Percentiles rank a stretch among this genome's conserved stretches.
phyloP scores from a whole-genome alignment of 1,284 basidiomycete genomes.

The Athelia sp. region DNA sequence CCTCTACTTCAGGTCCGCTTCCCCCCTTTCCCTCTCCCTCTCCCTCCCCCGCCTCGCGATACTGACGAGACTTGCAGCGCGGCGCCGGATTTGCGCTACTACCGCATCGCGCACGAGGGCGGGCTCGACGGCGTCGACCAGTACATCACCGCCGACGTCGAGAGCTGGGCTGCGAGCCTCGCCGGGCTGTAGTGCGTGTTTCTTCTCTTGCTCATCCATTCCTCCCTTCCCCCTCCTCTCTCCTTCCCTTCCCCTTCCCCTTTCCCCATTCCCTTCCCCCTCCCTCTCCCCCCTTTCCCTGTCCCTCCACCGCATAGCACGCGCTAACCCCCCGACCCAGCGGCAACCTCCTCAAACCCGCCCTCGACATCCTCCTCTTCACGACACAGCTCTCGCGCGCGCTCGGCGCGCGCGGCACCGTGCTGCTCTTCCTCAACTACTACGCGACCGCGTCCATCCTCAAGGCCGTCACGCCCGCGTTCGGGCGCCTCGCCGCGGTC shows the following conservation, averaged over 20 bases:
- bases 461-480: slow-evolving; percentile 85
- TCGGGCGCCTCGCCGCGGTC: slow-evolving; percentile 86
- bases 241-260: neutral
- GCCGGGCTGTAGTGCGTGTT: slow-evolving; percentile 80
- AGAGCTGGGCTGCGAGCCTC: slow-evolving; percentile 85
- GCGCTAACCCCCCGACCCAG: slow-evolving; percentile 22
- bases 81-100: slow-evolving; percentile 71
- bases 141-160: slow-evolving; percentile 92
- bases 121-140: slow-evolving; percentile 81
- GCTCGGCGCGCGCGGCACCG: slow-evolving; percentile 77
- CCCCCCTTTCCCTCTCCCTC: no score
- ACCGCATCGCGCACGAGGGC: slow-evolving; percentile 70
- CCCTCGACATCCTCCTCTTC: slow-evolving; percentile 90
- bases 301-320: neutral
- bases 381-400: slow-evolving; percentile 87
- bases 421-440: slow-evolving; percentile 82
- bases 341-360: slow-evolving; percentile 84
- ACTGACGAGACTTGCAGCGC: no score
- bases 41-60: no score
- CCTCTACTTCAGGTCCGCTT: slow-evolving; percentile 72
- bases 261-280: neutral
- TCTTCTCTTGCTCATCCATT: neutral
- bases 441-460: slow-evolving; percentile 76
- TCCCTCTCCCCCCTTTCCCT: neutral
- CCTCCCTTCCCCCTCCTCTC: neutral